Conservation (phyloP, 768 basidiomycete species). For the Trametes elegans region DNA sequence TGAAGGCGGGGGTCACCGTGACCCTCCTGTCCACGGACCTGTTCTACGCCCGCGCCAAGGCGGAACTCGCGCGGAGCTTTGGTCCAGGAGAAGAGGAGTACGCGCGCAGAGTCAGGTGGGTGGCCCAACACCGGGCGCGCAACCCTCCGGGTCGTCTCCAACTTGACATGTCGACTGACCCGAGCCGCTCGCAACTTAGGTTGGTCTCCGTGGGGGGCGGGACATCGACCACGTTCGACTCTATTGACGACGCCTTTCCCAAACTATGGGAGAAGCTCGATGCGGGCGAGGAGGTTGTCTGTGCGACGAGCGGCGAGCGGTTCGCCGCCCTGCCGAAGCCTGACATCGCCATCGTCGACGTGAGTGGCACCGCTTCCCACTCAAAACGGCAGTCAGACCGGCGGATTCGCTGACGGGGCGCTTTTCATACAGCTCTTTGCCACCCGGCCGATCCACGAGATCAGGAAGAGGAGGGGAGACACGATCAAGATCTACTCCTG, state of each 20-base stretch:
- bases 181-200: conserved; percentile 1
- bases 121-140: too few species aligned
- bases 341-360: conserved; percentile 16
- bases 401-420: too few species aligned
- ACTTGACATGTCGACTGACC: too few species aligned
- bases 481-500: conserved; percentile 16
- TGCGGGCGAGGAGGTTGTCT: conserved; percentile 1
- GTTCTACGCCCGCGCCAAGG: conserved; percentile 2
- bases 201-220: conserved; percentile 1
- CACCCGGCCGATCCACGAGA: background rate
- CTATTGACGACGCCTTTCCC: background rate
- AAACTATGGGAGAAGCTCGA: conserved; percentile 10
- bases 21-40: background rate
- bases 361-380: background rate
- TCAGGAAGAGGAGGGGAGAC: conserved; percentile 8
- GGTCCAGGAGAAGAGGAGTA: background rate
- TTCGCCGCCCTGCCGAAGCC: conserved; percentile 3
- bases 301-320: conserved; percentile 1
- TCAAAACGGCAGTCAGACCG: too few species aligned
- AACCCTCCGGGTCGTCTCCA: too few species aligned
- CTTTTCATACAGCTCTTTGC: conserved; percentile 15
- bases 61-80: conserved; percentile 13
- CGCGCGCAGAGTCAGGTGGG: background rate
- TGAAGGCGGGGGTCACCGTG: background rate
- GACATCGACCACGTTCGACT: background rate